Percentiles rank a stretch among this genome's conserved stretches.
Evolutionary conservation across 179 eudicot genomes (phyloP).

Genomic region (Beta macrorhiza): DNA sequence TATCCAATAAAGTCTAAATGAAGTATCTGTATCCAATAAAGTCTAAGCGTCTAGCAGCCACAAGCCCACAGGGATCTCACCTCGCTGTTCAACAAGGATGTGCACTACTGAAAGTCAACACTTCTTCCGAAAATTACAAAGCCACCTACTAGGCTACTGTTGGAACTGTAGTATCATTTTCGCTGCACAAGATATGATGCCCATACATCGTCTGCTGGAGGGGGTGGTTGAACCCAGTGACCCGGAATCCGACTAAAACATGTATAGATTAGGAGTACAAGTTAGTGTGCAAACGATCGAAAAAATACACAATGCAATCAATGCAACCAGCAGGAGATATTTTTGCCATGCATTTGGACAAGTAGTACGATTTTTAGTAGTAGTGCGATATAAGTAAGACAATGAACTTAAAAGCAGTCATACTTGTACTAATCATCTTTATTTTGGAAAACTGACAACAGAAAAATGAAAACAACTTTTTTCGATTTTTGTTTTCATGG

Average conservation of each 20-base stretch:
- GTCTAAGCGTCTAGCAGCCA: neutral
- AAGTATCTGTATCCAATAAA: neutral
- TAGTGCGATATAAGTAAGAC: neutral
- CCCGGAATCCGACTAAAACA: constrained; percentile 89
- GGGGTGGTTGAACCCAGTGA: constrained; percentile 93
- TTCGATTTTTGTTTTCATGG: too few relatives aligned
- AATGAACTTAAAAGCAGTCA: neutral
- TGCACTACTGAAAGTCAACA: neutral
- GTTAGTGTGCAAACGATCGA: neutral
- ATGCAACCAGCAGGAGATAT: neutral
- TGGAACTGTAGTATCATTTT: constrained; percentile 24
- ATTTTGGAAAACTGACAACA: too few relatives aligned
- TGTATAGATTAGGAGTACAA: neutral
- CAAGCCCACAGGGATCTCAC: neutral
- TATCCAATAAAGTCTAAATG: neutral
- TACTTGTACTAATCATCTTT: too few relatives aligned
- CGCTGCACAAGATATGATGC: constrained; percentile 75
- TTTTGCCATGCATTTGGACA: neutral
- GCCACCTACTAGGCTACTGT: too few relatives aligned
- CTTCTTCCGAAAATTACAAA: neutral
- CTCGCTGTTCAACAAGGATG: neutral
- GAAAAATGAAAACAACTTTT: too few relatives aligned
- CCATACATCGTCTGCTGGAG: constrained; percentile 86
- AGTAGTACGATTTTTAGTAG: neutral
- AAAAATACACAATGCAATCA: neutral